Evolutionary conservation across 352 stramenopile species (phyloP).

Genomic region (Pythium coloratum): DNA sequence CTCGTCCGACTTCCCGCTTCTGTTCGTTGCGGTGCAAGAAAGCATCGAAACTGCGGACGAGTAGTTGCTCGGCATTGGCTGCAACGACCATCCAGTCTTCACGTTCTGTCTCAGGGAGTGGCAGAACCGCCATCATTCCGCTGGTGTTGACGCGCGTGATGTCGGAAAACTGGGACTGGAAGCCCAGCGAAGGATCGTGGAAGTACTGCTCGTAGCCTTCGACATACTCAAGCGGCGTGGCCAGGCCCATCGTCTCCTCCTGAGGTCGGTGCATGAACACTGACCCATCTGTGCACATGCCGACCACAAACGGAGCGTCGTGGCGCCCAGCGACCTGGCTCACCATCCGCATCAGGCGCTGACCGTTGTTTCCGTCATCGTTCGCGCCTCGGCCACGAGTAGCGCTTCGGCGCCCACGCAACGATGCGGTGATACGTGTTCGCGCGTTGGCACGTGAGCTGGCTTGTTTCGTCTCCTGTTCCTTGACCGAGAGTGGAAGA

Average conservation of each 20-base stretch:
- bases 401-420: slow-evolving; percentile 17
- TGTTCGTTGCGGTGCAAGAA: slow-evolving; percentile 66
- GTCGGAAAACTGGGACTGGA: slow-evolving; percentile 77
- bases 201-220: slow-evolving; percentile 85
- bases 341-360: slow-evolving; percentile 73
- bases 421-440: slow-evolving; percentile 27
- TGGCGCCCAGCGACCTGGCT: slow-evolving; percentile 67
- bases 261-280: slow-evolving; percentile 73
- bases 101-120: slow-evolving; percentile 48
- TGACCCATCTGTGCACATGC: slow-evolving; percentile 82
- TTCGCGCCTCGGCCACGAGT: slow-evolving; percentile 35
- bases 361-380: slow-evolving; percentile 43
- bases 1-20: slow-evolving; percentile 40
- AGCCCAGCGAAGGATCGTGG: slow-evolving; percentile 68
- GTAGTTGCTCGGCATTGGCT: slow-evolving; percentile 69
- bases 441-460: slow-evolving; percentile 2
- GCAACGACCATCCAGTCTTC: slow-evolving; percentile 80
- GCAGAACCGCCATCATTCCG: slow-evolving; percentile 62
- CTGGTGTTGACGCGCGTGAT: slow-evolving; percentile 75
- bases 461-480: slow-evolving; percentile 37
- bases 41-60: slow-evolving; percentile 62
- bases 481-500: slow-evolving; percentile 61
- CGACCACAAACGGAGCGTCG: slow-evolving; percentile 62
- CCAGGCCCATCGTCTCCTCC: slow-evolving; percentile 47
- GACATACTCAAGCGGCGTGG: slow-evolving; percentile 69